A percentile compares a stretch with the other conserved stretches of the same genome.
Evolutionary conservation across 2,329 filamentous ascomycete genomes (phyloP).

Genomic region (Nigrospora sphaerica): DNA sequence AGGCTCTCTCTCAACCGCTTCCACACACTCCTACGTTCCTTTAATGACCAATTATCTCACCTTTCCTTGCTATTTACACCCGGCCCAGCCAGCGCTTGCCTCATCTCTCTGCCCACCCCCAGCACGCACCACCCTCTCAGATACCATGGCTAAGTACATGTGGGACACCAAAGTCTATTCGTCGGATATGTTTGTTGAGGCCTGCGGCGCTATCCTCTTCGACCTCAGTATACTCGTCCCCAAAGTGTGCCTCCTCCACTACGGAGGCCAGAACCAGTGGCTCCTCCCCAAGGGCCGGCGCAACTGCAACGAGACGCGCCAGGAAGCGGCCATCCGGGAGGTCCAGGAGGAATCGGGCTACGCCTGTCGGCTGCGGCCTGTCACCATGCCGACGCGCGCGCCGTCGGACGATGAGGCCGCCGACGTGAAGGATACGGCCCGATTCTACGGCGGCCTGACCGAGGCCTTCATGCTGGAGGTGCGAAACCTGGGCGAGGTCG

Average conservation of each 20-base stretch:
- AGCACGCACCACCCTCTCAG: too few relatives aligned
- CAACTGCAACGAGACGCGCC: slow-evolving; percentile 33
- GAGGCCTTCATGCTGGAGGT: slow-evolving; percentile 24
- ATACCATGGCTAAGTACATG: slow-evolving; percentile 15
- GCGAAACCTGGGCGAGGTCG: slow-evolving; percentile 15
- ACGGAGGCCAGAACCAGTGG: slow-evolving; percentile 27
- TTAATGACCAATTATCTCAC: too few relatives aligned
- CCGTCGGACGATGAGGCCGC: slow-evolving; percentile 22
- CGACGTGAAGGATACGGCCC: slow-evolving; percentile 16
- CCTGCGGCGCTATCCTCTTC: slow-evolving; percentile 23
- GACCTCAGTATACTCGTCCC: slow-evolving; percentile 14
- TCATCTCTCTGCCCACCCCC: too few relatives aligned
- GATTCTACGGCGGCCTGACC: slow-evolving; percentile 16
- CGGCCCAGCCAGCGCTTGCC: too few relatives aligned
- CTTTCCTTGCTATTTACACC: too few relatives aligned
- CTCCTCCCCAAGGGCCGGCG: slow-evolving; percentile 39
- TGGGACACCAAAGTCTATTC: slow-evolving; percentile 22
- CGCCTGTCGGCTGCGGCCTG: slow-evolving; percentile 28
- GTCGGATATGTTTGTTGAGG: slow-evolving; percentile 21
- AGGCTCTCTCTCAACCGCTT: too few relatives aligned
- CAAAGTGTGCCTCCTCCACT: slow-evolving; percentile 32
- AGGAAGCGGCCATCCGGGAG: slow-evolving; percentile 33
- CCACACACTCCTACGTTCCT: too few relatives aligned
- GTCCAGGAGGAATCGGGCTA: slow-evolving; percentile 38
- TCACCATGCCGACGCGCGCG: slow-evolving; percentile 32